Conservation (phyloP, 148 eudicot genomes). For the Bassia scoparia region DNA sequence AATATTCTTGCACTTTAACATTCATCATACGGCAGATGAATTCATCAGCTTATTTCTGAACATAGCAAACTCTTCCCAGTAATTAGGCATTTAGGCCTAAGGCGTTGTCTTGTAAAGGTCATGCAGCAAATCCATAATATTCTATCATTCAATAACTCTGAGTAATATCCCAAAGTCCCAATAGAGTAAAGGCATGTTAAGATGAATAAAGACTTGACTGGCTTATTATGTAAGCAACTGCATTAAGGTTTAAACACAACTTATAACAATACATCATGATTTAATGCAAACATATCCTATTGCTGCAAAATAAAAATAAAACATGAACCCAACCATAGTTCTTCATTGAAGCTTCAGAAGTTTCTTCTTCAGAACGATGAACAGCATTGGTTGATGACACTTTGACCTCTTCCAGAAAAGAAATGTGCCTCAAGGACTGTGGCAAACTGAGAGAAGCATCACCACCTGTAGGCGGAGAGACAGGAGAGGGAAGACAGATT, state of each 20-base stretch:
- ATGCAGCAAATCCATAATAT: neutral
- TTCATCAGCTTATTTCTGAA: too few relatives aligned
- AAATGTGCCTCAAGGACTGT: conserved; percentile 36
- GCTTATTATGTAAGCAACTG: neutral
- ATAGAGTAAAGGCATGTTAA: neutral
- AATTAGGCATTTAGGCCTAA: neutral
- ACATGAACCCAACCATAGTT: conserved; percentile 40
- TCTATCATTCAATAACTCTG: neutral
- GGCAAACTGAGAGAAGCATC: conserved; percentile 61
- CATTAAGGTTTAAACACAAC: neutral
- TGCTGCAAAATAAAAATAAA: conserved; percentile 17
- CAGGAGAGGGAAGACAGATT: neutral
- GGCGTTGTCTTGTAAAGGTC: neutral
- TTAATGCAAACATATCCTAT: neutral
- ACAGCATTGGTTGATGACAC: conserved; percentile 16
- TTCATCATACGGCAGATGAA: neutral
- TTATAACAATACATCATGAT: neutral
- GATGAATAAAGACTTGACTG: neutral
- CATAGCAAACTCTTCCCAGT: too few relatives aligned
- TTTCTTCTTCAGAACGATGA: conserved; percentile 6
- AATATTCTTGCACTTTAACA: neutral
- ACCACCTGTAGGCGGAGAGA: conserved; percentile 44
- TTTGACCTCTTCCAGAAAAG: conserved; percentile 37
- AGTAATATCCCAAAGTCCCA: neutral
- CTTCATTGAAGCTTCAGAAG: conserved; percentile 26